phyloP scores from a whole-genome alignment of 257 asterid species.

The Nicotiana tabacum region DNA sequence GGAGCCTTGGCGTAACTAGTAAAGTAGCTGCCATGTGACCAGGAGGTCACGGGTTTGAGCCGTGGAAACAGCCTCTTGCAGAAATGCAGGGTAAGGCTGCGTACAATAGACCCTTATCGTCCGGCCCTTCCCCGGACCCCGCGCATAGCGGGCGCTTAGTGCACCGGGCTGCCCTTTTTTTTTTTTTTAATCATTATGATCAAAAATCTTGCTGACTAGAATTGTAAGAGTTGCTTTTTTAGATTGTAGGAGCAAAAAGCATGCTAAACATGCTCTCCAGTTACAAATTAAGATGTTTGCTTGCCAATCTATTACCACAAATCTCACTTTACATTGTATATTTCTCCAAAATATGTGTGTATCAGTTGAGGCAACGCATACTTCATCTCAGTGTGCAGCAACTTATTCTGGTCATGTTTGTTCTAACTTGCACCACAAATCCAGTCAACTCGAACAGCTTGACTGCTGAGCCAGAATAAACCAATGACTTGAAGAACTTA shows the following conservation, averaged over 20 bases:
- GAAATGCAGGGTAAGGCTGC: too few species aligned
- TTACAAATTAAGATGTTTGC: neutral
- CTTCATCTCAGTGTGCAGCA: neutral
- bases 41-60: too few species aligned
- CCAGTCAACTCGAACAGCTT: neutral
- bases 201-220: neutral
- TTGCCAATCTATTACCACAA: neutral
- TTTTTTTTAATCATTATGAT: neutral
- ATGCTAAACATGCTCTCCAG: neutral
- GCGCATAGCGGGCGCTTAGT: too few species aligned
- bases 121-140: too few species aligned
- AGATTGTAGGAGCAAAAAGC: neutral
- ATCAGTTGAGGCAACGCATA: neutral
- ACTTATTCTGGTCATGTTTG: neutral
- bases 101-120: too few species aligned
- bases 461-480: neutral
- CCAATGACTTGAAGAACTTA: neutral
- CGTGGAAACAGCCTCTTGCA: too few species aligned
- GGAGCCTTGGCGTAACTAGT: too few species aligned
- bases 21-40: too few species aligned
- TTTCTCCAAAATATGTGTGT: neutral
- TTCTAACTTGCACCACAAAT: neutral
- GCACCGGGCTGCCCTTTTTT: too few species aligned
- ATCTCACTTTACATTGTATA: neutral
- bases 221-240: neutral